Evolutionary conservation across 1,284 basidiomycete genomes (phyloP).

Genomic region (Heterobasidion parviporum): DNA sequence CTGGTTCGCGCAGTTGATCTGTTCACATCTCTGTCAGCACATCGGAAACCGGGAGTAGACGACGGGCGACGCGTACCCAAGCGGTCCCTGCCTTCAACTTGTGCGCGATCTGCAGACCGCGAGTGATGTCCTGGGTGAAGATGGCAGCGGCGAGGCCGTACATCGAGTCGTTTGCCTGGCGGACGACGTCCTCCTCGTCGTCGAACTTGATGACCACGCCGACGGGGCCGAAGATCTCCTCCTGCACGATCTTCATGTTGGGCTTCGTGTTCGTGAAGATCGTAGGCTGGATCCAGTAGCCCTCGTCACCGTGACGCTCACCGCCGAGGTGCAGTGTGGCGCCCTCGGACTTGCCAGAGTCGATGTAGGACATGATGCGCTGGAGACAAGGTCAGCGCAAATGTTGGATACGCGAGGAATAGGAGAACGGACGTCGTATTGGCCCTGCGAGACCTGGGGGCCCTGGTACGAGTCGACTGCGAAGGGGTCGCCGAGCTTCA

Average conservation of each 20-base stretch:
- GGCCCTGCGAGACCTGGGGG: conserved; percentile 76
- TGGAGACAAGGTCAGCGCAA: conserved; percentile 23
- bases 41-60: conserved; percentile 1
- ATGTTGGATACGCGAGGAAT: background rate
- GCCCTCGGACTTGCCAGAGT: conserved; percentile 76
- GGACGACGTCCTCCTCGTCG: conserved; percentile 56
- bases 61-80: conserved; percentile 34
- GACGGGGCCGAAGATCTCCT: conserved; percentile 91
- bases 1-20: conserved; percentile 72
- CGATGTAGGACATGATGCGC: conserved; percentile 86
- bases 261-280: conserved; percentile 76
- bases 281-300: conserved; percentile 77
- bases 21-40: conserved; percentile 12
- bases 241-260: conserved; percentile 81
- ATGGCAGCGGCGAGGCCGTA: conserved; percentile 87
- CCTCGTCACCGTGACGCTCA: conserved; percentile 62
- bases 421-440: conserved; percentile 46
- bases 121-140: conserved; percentile 74
- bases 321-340: conserved; percentile 81
- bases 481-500: conserved; percentile 82
- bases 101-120: conserved; percentile 71
- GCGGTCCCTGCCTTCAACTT: conserved; percentile 78
- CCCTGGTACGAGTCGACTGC: conserved; percentile 65
- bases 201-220: conserved; percentile 69
- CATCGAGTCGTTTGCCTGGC: conserved; percentile 75